Evolutionary conservation across 1,284 basidiomycete genomes (phyloP).

Genomic region (Pyrrhoderma noxium): DNA sequence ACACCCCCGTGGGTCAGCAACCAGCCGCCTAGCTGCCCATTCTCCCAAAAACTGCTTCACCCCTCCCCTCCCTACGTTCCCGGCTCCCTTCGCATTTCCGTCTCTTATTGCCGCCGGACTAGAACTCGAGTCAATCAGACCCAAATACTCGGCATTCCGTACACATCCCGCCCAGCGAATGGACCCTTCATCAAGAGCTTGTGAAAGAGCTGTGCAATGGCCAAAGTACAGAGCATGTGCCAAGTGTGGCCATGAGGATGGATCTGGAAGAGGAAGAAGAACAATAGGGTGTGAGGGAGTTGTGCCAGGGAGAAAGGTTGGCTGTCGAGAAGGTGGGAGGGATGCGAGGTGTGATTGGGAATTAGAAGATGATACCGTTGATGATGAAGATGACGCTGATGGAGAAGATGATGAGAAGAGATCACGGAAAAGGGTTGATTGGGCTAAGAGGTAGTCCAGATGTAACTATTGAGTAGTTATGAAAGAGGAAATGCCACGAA

Average conservation of each 20-base stretch:
- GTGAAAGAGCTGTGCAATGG: slow-evolving; percentile 48
- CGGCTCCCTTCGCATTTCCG: too few species aligned
- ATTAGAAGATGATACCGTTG: slow-evolving; percentile 24
- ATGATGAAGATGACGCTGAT: slow-evolving; percentile 31
- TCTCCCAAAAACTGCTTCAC: slow-evolving; percentile 61
- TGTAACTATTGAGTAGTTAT: slow-evolving; percentile 50
- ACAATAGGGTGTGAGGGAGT: slow-evolving; percentile 46
- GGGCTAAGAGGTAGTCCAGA: slow-evolving; percentile 63
- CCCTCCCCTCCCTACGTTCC: slow-evolving; percentile 34
- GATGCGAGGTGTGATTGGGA: too few species aligned
- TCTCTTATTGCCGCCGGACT: too few species aligned
- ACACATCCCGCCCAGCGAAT: slow-evolving; percentile 73
- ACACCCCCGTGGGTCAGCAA: slow-evolving; percentile 1
- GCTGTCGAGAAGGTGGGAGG: slow-evolving; percentile 38
- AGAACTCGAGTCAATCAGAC: slow-evolving; percentile 22
- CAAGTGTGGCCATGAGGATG: slow-evolving; percentile 60
- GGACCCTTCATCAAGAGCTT: slow-evolving; percentile 48
- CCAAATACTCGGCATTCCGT: slow-evolving; percentile 76
- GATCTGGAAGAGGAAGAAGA: slow-evolving; percentile 72
- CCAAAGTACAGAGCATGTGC: slow-evolving; percentile 78
- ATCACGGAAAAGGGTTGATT: slow-evolving; percentile 59
- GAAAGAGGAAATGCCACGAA: too few species aligned
- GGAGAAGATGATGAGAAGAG: slow-evolving; percentile 60
- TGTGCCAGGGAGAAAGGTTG: slow-evolving; percentile 42
- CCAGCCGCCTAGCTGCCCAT: slow-evolving; percentile 51